Percentiles rank a stretch among this genome's conserved stretches.
phyloP scores from a whole-genome alignment of 2,329 filamentous ascomycete species.

The Hymenotorrendiella dingleyae region DNA sequence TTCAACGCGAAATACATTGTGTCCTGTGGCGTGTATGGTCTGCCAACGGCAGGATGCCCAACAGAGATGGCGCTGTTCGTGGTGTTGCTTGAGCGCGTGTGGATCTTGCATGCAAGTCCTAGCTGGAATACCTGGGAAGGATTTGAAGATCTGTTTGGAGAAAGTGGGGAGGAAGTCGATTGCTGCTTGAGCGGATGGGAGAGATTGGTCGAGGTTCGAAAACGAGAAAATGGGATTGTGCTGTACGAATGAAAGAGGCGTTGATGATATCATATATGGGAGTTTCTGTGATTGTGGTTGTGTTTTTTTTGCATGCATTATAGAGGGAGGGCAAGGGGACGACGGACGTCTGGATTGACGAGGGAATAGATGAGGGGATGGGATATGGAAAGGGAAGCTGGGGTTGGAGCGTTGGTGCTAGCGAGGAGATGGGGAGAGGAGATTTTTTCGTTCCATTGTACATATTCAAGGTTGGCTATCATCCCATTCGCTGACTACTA shows the following conservation, averaged over 20 bases:
- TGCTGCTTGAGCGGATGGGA: neutral
- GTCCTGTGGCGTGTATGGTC: slow-evolving; percentile 29
- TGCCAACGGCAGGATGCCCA: slow-evolving; percentile 27
- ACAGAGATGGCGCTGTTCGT: slow-evolving; percentile 27
- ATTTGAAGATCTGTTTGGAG: slow-evolving; percentile 22
- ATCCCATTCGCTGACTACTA: too few species aligned
- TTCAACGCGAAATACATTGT: slow-evolving; percentile 23
- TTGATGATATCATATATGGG: neutral
- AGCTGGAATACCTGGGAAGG: slow-evolving; percentile 20
- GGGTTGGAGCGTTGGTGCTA: neutral
- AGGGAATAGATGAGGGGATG: neutral
- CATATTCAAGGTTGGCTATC: slow-evolving; percentile 1
- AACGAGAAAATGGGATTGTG: neutral
- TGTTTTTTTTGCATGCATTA: slow-evolving; percentile 2
- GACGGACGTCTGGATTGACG: too few species aligned
- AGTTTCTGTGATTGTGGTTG: neutral
- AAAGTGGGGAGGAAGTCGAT: slow-evolving; percentile 12
- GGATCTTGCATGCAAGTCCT: slow-evolving; percentile 27
- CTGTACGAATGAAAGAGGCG: neutral
- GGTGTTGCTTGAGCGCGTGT: slow-evolving; percentile 31
- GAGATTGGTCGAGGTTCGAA: neutral
- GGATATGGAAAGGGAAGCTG: neutral
- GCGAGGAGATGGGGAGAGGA: neutral
- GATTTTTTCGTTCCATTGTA: neutral
- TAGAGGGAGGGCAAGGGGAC: neutral